phyloP scores from a whole-genome alignment of 208 protist genomes.

The Endotrypanum monterogeii region DNA sequence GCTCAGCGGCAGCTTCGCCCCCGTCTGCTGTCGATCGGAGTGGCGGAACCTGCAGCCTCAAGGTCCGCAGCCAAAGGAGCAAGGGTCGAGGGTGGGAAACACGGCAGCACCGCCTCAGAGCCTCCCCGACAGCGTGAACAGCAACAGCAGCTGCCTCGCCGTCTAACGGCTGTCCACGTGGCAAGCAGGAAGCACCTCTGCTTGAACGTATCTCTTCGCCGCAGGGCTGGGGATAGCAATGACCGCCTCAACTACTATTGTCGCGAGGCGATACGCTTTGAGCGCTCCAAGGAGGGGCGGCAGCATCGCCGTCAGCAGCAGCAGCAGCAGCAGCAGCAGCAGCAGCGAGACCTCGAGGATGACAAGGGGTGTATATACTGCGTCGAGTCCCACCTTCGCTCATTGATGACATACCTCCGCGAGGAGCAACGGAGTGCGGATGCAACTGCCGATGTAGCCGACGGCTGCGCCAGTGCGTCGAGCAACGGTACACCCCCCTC shows the following conservation, averaged over 20 bases:
- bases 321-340: neutral
- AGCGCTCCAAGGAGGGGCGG: constrained; percentile 52
- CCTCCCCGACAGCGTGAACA: neutral
- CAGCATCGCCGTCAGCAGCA: constrained; percentile 30
- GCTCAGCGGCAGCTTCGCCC: constrained; percentile 35
- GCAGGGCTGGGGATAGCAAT: constrained; percentile 21
- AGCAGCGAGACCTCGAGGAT: constrained; percentile 4
- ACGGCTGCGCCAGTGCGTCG: neutral
- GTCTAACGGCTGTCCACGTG: constrained; percentile 79
- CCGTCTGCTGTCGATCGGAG: neutral
- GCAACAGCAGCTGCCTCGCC: constrained; percentile 21
- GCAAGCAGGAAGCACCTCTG: constrained; percentile 92
- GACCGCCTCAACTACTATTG: constrained; percentile 94
- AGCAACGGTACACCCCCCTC: neutral
- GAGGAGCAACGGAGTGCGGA: constrained; percentile 19
- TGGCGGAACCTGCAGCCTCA: neutral
- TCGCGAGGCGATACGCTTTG: constrained; percentile 84
- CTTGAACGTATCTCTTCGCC: constrained; percentile 68
- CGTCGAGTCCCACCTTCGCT: constrained; percentile 27
- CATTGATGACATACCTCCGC: constrained; percentile 26
- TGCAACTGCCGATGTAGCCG: neutral
- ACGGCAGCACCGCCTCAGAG: neutral
- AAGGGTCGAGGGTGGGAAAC: too few species aligned
- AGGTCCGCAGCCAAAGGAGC: neutral
- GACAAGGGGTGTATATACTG: constrained; percentile 51